Conservation (phyloP, 768 basidiomycete species). For the Leccinum obscurum region DNA sequence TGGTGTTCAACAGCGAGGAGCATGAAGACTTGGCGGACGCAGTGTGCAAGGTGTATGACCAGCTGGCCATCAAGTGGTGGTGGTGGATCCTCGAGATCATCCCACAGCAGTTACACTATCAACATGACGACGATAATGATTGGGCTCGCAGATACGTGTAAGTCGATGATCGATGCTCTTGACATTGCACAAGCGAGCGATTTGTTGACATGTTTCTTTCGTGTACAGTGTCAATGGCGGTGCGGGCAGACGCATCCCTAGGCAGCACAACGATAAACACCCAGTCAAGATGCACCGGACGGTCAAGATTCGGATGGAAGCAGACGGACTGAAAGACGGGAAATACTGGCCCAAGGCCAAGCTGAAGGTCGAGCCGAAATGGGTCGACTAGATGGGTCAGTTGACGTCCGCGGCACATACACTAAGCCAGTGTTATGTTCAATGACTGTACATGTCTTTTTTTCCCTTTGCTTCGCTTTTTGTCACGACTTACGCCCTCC, state of each 20-base stretch:
- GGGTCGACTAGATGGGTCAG: constrained; percentile 37
- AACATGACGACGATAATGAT: constrained; percentile 21
- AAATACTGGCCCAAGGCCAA: constrained; percentile 44
- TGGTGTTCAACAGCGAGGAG: constrained; percentile 46
- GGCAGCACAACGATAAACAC: constrained; percentile 35
- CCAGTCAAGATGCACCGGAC: constrained; percentile 49
- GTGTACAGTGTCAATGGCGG: constrained; percentile 39
- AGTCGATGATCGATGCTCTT: not conserved
- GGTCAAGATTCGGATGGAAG: constrained; percentile 53
- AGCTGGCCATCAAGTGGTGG: constrained; percentile 42
- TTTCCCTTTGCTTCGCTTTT: not conserved
- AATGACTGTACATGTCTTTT: not conserved
- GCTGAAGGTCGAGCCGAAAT: constrained; percentile 37
- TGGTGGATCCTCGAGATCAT: constrained; percentile 74
- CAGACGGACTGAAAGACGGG: constrained; percentile 32
- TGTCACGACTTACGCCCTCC: not conserved
- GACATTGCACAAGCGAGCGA: not conserved
- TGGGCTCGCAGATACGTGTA: constrained; percentile 23
- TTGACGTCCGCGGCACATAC: too few species aligned
- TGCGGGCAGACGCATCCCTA: constrained; percentile 41
- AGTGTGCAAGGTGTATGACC: constrained; percentile 52
- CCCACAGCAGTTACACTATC: constrained; percentile 36
- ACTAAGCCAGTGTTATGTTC: not conserved
- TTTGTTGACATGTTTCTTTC: constrained; percentile 1
- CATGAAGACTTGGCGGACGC: constrained; percentile 65